These are phyloP conservation scores for Gyromitra esculenta DNA, from an alignment of 2,329 filamentous ascomycete genomes.

Conservation along the genomic window DNA sequence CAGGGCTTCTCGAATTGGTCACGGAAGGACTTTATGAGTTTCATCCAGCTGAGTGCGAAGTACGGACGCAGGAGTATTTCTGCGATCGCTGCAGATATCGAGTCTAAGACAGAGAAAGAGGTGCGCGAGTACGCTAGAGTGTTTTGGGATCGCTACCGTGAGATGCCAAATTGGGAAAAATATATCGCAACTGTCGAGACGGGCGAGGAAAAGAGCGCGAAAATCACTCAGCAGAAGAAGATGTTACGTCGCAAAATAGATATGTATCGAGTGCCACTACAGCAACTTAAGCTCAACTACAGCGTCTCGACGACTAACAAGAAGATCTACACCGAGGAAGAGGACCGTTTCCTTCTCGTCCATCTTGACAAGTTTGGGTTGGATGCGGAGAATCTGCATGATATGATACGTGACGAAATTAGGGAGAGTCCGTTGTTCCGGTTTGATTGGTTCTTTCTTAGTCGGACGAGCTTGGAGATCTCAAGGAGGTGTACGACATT, in stretches of 20 bases:
- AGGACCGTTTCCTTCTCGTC: slow-evolving; percentile 93
- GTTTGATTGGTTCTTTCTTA: slow-evolving; percentile 99
- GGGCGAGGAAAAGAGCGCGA: slow-evolving; percentile 87
- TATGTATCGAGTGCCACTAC: slow-evolving; percentile 94
- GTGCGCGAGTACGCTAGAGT: slow-evolving; percentile 91
- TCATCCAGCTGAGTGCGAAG: slow-evolving; percentile 92
- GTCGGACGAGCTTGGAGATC: slow-evolving; percentile 90
- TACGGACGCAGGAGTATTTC: slow-evolving; percentile 88
- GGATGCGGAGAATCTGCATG: slow-evolving; percentile 88
- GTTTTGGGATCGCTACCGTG: slow-evolving; percentile 94
- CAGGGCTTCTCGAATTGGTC: slow-evolving; percentile 96
- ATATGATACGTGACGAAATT: slow-evolving; percentile 96
- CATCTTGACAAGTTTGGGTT: slow-evolving; percentile 92
- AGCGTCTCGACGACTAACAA: slow-evolving; percentile 99
- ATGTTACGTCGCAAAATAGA: slow-evolving; percentile 94
- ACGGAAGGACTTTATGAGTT: slow-evolving; percentile 96
- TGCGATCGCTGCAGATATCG: slow-evolving; percentile 86
- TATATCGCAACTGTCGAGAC: slow-evolving; percentile 89
- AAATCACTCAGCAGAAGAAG: slow-evolving; percentile 90
- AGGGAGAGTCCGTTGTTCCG: slow-evolving; percentile 93
- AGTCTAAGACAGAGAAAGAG: slow-evolving; percentile 85
- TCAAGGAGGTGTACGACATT: slow-evolving; percentile 92
- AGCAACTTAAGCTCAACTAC: slow-evolving; percentile 99
- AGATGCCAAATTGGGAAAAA: slow-evolving; percentile 88
- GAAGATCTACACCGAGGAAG: slow-evolving; percentile 98